Evolutionary conservation across 164 flowering plant genomes (phyloP).

Genomic region (Sextonia rubra): DNA sequence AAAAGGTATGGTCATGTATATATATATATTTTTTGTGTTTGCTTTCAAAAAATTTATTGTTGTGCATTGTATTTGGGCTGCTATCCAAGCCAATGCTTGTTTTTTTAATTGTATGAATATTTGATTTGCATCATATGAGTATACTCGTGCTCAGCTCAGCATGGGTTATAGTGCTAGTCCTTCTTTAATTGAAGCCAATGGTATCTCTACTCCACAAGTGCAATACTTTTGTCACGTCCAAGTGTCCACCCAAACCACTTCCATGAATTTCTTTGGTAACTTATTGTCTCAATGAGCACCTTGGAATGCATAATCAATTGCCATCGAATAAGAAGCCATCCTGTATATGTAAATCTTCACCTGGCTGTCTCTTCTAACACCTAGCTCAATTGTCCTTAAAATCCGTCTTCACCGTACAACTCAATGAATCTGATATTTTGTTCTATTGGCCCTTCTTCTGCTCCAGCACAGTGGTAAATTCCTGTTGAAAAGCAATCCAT

Average conservation of each 20-base stretch:
- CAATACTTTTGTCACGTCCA: neutral
- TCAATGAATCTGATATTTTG: neutral
- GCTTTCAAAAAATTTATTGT: too few relatives aligned
- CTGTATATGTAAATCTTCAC: neutral
- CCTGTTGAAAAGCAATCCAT: neutral
- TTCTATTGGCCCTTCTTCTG: neutral
- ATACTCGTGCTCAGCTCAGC: too few relatives aligned
- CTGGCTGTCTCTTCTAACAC: too few relatives aligned
- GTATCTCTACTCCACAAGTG: neutral
- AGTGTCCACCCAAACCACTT: constrained; percentile 4
- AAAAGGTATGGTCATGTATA: too few relatives aligned
- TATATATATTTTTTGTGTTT: too few relatives aligned
- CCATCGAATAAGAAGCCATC: constrained; percentile 3
- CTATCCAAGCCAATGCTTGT: too few relatives aligned
- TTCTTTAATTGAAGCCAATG: neutral
- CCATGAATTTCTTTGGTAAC: neutral
- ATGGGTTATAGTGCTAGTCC: too few relatives aligned
- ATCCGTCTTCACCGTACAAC: neutral
- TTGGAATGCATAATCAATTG: neutral
- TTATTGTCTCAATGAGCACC: neutral
- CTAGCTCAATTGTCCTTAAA: neutral
- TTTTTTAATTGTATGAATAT: too few relatives aligned
- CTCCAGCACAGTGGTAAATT: neutral
- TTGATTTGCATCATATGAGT: too few relatives aligned
- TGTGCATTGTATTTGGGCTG: too few relatives aligned